These are phyloP conservation scores for Lycium ferocissimum DNA, from an alignment of 257 asterid species.

Conservation along the genomic window DNA sequence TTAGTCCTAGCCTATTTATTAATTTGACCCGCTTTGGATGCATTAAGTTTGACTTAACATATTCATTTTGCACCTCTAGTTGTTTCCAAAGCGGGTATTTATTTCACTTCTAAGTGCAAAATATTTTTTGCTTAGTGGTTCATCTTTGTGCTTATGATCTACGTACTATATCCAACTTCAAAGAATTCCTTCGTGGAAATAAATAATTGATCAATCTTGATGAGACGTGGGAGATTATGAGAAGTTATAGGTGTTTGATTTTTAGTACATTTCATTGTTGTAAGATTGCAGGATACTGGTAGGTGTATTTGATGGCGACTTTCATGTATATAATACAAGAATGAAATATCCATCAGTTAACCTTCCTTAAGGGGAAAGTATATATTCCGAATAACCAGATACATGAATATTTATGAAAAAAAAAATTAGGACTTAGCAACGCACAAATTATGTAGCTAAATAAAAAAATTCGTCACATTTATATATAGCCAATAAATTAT, in stretches of 20 bases:
- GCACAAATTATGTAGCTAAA: neutral
- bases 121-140: neutral
- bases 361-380: constrained; percentile 50
- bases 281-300: constrained; percentile 32
- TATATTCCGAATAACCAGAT: constrained; percentile 3
- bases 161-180: neutral
- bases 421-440: neutral
- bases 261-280: constrained; percentile 30
- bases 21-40: neutral
- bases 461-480: neutral
- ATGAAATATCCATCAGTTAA: constrained; percentile 11
- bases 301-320: constrained; percentile 41
- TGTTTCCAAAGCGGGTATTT: neutral
- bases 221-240: neutral
- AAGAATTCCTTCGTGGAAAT: constrained; percentile 28
- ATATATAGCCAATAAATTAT: too few relatives aligned
- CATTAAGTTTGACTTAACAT: neutral
- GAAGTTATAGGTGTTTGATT: neutral
- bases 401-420: neutral
- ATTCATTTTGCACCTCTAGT: neutral
- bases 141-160: neutral
- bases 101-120: neutral
- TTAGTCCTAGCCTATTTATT: neutral
- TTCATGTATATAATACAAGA: constrained; percentile 25
- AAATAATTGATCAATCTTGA: neutral